Percentiles rank a stretch among this genome's conserved stretches.
phyloP scores from a whole-genome alignment of 2,329 filamentous ascomycete genomes.

The Cladosporium sp. region DNA sequence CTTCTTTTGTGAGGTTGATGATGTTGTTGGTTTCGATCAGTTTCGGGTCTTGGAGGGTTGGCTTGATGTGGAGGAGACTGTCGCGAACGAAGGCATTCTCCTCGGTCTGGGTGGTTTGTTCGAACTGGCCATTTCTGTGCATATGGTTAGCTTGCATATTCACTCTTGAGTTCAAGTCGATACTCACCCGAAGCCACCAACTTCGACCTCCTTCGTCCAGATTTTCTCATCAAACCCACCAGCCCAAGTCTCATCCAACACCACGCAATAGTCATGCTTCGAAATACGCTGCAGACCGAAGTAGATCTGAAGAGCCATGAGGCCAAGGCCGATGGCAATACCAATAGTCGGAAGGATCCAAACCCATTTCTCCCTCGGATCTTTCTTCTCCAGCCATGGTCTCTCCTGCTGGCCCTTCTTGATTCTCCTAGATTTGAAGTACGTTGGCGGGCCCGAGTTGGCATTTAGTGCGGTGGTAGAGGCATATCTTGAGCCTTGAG shows the following conservation, averaged over 20 bases:
- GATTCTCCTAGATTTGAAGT: conserved; percentile 70
- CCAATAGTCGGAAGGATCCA: conserved; percentile 73
- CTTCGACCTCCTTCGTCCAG: conserved; percentile 71
- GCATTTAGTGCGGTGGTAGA: conserved; percentile 37
- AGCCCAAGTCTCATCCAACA: conserved; percentile 63
- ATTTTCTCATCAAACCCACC: conserved; percentile 50
- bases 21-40: conserved; percentile 62
- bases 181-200: conserved; percentile 69
- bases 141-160: conserved; percentile 16
- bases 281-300: conserved; percentile 68
- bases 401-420: conserved; percentile 69
- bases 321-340: conserved; percentile 60
- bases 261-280: conserved; percentile 66
- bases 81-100: conserved; percentile 71
- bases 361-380: conserved; percentile 80
- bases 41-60: conserved; percentile 66
- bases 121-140: conserved; percentile 71
- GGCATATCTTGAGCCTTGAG: conserved; percentile 39
- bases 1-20: conserved; percentile 62
- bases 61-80: conserved; percentile 67
- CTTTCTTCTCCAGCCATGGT: conserved; percentile 69
- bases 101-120: conserved; percentile 65
- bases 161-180: too few relatives aligned
- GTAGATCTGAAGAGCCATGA: conserved; percentile 69
- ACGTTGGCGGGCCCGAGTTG: conserved; percentile 35